Evolutionary conservation across 192 early-diverging fungal genomes (phyloP), one percentile per base, ranked within the genome.

Genomic region (Phlyctochytrium arcticum): DNA sequence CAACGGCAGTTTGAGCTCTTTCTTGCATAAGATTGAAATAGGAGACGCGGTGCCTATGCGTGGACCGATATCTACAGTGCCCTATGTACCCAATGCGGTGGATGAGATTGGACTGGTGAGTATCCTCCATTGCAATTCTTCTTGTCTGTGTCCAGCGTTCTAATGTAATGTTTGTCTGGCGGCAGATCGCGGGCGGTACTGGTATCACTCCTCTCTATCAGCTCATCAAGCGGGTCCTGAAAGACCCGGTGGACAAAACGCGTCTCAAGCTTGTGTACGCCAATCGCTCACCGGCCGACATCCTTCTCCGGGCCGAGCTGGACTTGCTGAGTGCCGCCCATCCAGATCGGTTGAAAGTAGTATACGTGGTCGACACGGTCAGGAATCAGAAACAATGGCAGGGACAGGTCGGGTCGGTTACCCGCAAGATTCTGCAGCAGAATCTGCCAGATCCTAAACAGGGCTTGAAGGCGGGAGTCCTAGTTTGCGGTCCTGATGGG

Each of bases 141-240:
- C 7, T 62, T 53, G 31, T 21, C 24, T 19, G 6, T 21, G 33
- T 59, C 46, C 23, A 21, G n/a, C n/a, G n/a, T n/a, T n/a, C n/a
- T n/a, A n/a, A n/a, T 59, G 15, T 51, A 30, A 58, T 2, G 42
- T n/a, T 12, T 44, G 42, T 44, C 39, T 21, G 21, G 21, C 42
- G 4, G 5, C 61, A 80, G 80, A 88, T 94, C 80, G 94, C 94
- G 37, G 91, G 92, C 26, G 94, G 94, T 48, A 95, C 93, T 46
- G 95, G 79, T 24, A 91, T 98, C 61, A 92, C 95, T 3, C 95
- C 95, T 39, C 92, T 95, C 90, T 87, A 90, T 71, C 93, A 91
- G 85, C 87, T 98, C 57, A 89, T 96, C 54, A 90, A 90, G 48
- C 83, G 85, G 32, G 85, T 96, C 29, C 70, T 90, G 50, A 81